phyloP scores from a whole-genome alignment of 1,284 basidiomycete species.

The Porphyrellus sp. region DNA sequence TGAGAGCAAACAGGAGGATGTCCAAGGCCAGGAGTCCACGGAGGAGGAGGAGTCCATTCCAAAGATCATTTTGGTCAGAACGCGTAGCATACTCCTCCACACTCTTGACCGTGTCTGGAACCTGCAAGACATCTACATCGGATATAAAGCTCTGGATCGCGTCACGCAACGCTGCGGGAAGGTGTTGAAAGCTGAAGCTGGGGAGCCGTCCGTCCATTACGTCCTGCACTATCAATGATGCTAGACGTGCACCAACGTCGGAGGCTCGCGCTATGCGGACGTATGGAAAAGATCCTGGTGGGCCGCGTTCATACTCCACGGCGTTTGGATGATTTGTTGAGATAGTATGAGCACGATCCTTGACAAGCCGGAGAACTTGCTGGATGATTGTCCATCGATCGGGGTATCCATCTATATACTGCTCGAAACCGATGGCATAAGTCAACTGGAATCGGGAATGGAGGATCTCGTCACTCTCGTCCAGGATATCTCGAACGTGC shows the following conservation, averaged over 20 bases:
- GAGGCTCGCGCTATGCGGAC: not conserved
- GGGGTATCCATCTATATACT: slow-evolving; percentile 42
- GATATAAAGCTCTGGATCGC: not conserved
- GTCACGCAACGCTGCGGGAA: not conserved
- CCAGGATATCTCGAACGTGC: slow-evolving; percentile 26
- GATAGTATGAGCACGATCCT: slow-evolving; percentile 9
- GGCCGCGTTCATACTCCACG: not conserved
- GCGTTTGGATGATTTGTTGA: not conserved
- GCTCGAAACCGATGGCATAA: slow-evolving; percentile 45
- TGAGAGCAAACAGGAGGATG: not conserved
- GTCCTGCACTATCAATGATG: not conserved
- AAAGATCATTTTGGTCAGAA: not conserved
- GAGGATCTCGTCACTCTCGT: slow-evolving; percentile 54
- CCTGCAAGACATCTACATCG: not conserved
- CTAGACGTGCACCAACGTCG: not conserved
- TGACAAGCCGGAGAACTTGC: slow-evolving; percentile 36
- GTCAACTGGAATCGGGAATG: slow-evolving; percentile 48
- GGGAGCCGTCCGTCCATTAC: not conserved
- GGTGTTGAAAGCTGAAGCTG: not conserved
- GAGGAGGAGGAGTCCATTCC: not conserved
- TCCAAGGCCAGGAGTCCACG: too few relatives aligned
- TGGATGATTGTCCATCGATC: slow-evolving; percentile 47
- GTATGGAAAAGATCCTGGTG: not conserved
- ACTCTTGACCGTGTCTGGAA: not conserved
- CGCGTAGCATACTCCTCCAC: not conserved